Evolutionary conservation across 371 early-diverging fungal species (phyloP).

Genomic region (Catenaria anguillulae): DNA sequence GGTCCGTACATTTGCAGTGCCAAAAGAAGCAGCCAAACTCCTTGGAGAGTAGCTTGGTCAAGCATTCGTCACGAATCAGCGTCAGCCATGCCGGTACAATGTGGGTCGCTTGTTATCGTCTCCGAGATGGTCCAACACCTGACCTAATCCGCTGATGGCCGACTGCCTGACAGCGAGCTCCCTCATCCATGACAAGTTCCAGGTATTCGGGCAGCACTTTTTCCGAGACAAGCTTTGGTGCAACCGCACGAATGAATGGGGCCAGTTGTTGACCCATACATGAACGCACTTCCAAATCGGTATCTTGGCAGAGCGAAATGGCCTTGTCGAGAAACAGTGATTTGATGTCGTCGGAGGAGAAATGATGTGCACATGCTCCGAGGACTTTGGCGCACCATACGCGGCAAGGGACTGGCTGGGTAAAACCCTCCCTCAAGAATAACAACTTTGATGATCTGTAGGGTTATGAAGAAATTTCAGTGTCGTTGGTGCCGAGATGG

Average conservation of each 20-base stretch:
- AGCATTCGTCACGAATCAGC: slow-evolving; percentile 1
- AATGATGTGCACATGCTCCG: slow-evolving; percentile 16
- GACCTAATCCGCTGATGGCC: slow-evolving; percentile 18
- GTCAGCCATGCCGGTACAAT: slow-evolving; percentile 2
- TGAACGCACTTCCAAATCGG: slow-evolving; percentile 28
- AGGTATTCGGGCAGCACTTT: slow-evolving; percentile 21
- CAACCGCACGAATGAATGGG: slow-evolving; percentile 12
- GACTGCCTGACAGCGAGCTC: slow-evolving; percentile 22
- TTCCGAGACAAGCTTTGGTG: not conserved
- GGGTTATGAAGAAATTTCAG: too few relatives aligned
- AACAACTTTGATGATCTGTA: slow-evolving; percentile 16
- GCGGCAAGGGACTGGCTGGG: slow-evolving; percentile 21
- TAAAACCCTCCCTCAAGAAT: slow-evolving; percentile 18
- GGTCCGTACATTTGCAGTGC: slow-evolving; percentile 14
- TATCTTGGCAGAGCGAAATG: slow-evolving; percentile 25
- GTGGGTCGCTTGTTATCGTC: not conserved
- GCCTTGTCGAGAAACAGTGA: slow-evolving; percentile 18
- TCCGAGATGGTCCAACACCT: slow-evolving; percentile 18
- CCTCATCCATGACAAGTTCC: slow-evolving; percentile 27
- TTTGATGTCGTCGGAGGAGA: slow-evolving; percentile 12
- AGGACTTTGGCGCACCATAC: slow-evolving; percentile 23
- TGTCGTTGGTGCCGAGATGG: too few relatives aligned
- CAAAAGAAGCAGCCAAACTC: slow-evolving; percentile 22
- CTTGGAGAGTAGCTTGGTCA: slow-evolving; percentile 12
- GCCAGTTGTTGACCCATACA: slow-evolving; percentile 25